These are phyloP conservation scores for Claviceps cyperi DNA, from an alignment of 2,329 filamentous ascomycete species.

Conservation along the genomic window DNA sequence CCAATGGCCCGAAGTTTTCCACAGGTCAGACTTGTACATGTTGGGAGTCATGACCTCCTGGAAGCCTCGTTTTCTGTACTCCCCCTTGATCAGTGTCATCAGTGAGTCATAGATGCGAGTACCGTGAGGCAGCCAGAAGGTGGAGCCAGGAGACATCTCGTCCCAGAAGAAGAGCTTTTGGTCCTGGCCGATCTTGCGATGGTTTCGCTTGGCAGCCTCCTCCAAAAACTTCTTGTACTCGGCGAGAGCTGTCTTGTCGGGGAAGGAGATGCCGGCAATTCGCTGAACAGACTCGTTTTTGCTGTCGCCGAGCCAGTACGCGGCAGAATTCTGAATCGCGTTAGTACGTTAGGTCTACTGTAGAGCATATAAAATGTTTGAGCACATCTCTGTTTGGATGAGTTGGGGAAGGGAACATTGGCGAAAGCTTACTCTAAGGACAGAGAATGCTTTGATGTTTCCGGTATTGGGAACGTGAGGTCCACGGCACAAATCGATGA, in stretches of 20 bases:
- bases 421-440: conserved; percentile 51
- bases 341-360: conserved; percentile 8
- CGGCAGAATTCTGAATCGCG: conserved; percentile 40
- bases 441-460: conserved; percentile 85
- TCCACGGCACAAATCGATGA: conserved; percentile 91
- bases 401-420: neutral
- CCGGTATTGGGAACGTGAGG: conserved; percentile 87
- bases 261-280: conserved; percentile 90
- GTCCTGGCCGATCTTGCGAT: conserved; percentile 83
- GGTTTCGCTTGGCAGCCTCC: conserved; percentile 95
- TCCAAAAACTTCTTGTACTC: conserved; percentile 92
- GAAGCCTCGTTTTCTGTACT: conserved; percentile 90
- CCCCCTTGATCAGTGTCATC: conserved; percentile 62
- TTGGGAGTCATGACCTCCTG: conserved; percentile 88
- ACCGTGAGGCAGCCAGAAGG: conserved; percentile 86
- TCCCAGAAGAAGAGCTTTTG: conserved; percentile 98
- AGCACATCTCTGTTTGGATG: neutral
- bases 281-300: conserved; percentile 91
- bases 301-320: conserved; percentile 89
- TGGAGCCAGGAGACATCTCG: conserved; percentile 79
- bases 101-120: conserved; percentile 88
- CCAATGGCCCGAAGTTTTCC: conserved; percentile 95
- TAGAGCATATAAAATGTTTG: neutral
- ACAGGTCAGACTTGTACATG: conserved; percentile 86
- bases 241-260: conserved; percentile 87